Base-by-base conservation (phyloP, 768 basidiomycete genomes). In the Mycena alexandri region DNA sequence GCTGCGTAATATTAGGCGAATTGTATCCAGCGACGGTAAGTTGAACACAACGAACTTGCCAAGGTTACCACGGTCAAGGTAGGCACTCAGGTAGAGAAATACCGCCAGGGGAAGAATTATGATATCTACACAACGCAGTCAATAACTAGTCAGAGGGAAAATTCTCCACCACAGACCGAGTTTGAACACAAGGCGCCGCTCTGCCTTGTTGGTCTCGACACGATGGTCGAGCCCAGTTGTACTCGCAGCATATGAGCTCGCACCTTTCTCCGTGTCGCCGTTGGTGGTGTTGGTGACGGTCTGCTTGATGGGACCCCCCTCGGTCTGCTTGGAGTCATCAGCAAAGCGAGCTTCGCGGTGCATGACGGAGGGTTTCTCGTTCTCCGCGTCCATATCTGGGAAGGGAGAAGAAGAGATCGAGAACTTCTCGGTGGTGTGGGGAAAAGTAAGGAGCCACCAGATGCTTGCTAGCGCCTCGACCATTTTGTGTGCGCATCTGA, bases 31-130 rank as follows among this genome's bases (percentile, higher is more conserved):
- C 43, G 13, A 4, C 5, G 3, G 9, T 14, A 21, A 36, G 19
- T 5, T 24, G 34, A 22, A 52, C 11, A 60, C 16, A 17, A 65
- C 52, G 24, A 9, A 67, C 66, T 67, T 67, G 43, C 66, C 66
- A 33, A 67, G 60, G 19, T 67, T 67, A 1, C 66, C 66, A 21
- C 66, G 66, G 38, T 67, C 66, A n/a, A 67, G 60, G 38, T 67
- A 67, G 21, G 66, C 66, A 11, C 60, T 62, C 16, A 67, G 54
- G 21, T 67, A 67, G 17, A 67, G 60, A 4, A 67, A 47, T 0
- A 52, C 66, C 12, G 66, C 66, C 34, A 67, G 59, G 16, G 66
- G 66, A 13, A 67, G 60, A 25, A 67, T 67, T 5, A 67, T 10
- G 2, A 62, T 51, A n/a, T 67, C 66, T 62, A 34, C n/a, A 21